Percentiles rank a stretch among this genome's conserved stretches.
Evolutionary conservation across 768 basidiomycete species (phyloP).

Genomic region (Tricholoma bakamatsutake): DNA sequence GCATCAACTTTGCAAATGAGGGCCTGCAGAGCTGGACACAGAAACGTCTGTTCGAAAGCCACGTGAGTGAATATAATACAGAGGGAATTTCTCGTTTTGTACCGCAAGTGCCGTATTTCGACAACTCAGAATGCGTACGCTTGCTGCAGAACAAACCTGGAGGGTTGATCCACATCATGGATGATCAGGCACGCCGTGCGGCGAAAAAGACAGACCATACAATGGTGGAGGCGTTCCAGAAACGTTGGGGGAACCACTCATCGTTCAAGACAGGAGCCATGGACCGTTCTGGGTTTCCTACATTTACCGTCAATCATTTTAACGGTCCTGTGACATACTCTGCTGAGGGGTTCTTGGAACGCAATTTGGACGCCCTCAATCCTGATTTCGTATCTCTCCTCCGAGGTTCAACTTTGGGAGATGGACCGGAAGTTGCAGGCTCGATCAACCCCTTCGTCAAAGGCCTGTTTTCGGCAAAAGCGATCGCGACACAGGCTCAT

Average conservation of each 20-base stretch:
- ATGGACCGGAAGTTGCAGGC: slow-evolving; percentile 62
- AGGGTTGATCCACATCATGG: slow-evolving; percentile 95
- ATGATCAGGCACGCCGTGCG: slow-evolving; percentile 84
- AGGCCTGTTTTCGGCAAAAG: slow-evolving; percentile 80
- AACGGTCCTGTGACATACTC: slow-evolving; percentile 91
- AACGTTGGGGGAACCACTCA: slow-evolving; percentile 91
- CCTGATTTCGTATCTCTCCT: slow-evolving; percentile 91
- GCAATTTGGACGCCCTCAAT: slow-evolving; percentile 84
- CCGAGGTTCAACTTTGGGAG: slow-evolving; percentile 48
- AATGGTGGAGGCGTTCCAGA: slow-evolving; percentile 92
- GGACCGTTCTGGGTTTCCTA: slow-evolving; percentile 74
- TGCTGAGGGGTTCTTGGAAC: slow-evolving; percentile 82
- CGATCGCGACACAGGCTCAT: slow-evolving; percentile 89
- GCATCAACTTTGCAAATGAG: slow-evolving; percentile 95
- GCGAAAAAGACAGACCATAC: slow-evolving; percentile 90
- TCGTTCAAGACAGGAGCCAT: slow-evolving; percentile 80
- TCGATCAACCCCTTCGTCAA: slow-evolving; percentile 91
- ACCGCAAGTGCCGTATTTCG: slow-evolving; percentile 74
- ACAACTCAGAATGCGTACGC: slow-evolving; percentile 86
- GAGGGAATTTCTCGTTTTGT: slow-evolving; percentile 74
- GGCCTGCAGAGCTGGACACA: slow-evolving; percentile 81
- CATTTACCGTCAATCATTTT: slow-evolving; percentile 90
- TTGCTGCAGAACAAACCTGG: slow-evolving; percentile 83
- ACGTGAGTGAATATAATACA: slow-evolving; percentile 75
- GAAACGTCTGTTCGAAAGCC: slow-evolving; percentile 71